Percentiles rank a stretch among this genome's conserved stretches.
Conservation (phyloP, 169 alveolate species). For the Babesia gibsoni region DNA sequence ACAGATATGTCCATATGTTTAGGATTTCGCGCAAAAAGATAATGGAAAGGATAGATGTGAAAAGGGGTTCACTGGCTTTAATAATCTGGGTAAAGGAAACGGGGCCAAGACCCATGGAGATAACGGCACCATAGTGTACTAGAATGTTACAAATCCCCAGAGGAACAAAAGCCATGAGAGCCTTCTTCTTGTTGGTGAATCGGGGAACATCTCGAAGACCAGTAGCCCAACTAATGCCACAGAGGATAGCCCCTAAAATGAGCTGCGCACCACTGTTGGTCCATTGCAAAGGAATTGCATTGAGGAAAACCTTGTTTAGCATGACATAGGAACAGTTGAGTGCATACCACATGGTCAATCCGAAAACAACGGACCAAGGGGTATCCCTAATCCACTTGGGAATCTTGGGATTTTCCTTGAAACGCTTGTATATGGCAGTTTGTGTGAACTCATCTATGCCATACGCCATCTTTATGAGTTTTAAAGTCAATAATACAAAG, state of each 20-base stretch:
- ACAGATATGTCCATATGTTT: constrained; percentile 64
- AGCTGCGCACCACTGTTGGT: constrained; percentile 71
- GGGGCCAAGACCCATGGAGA: constrained; percentile 78
- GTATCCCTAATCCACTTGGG: background rate
- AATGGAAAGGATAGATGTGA: constrained; percentile 75
- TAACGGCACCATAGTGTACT: constrained; percentile 82
- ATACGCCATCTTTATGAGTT: too few relatives aligned
- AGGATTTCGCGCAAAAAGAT: constrained; percentile 62
- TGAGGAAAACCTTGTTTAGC: constrained; percentile 73
- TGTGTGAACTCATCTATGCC: too few relatives aligned
- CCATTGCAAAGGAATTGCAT: constrained; percentile 74
- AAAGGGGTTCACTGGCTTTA: constrained; percentile 81
- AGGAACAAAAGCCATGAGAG: constrained; percentile 66
- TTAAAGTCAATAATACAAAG: too few relatives aligned
- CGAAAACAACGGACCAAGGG: background rate
- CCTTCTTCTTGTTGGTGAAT: constrained; percentile 48
- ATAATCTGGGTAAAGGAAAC: constrained; percentile 82
- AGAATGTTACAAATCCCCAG: constrained; percentile 76
- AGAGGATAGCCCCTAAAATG: constrained; percentile 70
- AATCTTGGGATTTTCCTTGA: background rate
- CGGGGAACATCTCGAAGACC: constrained; percentile 59
- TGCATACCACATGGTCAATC: constrained; percentile 67
- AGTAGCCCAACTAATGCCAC: constrained; percentile 42
- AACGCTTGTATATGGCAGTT: too few relatives aligned
- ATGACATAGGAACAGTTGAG: constrained; percentile 74